Evolutionary conservation across 1,284 basidiomycete species (phyloP), one percentile per base, ranked within the genome.

Genomic region (Athelia psychrophila): DNA sequence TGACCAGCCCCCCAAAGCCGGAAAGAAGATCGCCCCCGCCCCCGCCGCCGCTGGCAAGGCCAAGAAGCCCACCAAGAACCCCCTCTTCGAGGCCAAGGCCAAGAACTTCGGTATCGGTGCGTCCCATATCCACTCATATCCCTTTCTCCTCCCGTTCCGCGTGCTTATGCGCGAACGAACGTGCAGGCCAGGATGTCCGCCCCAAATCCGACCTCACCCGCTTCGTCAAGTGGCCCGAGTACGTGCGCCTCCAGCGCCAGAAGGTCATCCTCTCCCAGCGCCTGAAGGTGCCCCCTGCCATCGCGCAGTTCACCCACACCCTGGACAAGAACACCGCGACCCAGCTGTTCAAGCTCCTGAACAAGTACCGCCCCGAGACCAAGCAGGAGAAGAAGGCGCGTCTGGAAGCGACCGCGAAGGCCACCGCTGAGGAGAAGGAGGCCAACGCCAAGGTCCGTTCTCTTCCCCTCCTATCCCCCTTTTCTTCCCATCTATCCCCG

Each of bases 201-300:
- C 95, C 90, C 66, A 83, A 84, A 72, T 84, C 83, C 55, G 96
- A 99, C 77, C 77, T 98, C 60, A 97, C 93, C 58, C 93, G 95
- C 72, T 98, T 98, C 78, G 93, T 98, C 77, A 98, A 98, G 78
- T 99, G 96, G 96, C 96, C 96, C 62, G 94, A 96, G 79, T 99
- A 99, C 70, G 88, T 99, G 63, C 93, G 94, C 69, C 90, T 98
- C 56, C 96, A 99, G 74, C 89, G 96, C 73, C 95, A 98, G 77
- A 97, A 96, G 80, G 94, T 98, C 67, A 97, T 99, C 77, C 90
- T 99, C 60, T 80, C 93, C 85, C 95, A 98, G 79, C 94, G 96
- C 67, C 83, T 99, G 65, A 99, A 99, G 86, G 95, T 98, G 33
- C 96, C 96, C 64, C 96, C 96, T 51, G 93, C 96, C 64, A 97